Percentiles rank a stretch among this genome's conserved stretches.
These are phyloP conservation scores for Bruguiera hainesii DNA, from an alignment of 441 rosid species.

Conservation along the genomic window DNA sequence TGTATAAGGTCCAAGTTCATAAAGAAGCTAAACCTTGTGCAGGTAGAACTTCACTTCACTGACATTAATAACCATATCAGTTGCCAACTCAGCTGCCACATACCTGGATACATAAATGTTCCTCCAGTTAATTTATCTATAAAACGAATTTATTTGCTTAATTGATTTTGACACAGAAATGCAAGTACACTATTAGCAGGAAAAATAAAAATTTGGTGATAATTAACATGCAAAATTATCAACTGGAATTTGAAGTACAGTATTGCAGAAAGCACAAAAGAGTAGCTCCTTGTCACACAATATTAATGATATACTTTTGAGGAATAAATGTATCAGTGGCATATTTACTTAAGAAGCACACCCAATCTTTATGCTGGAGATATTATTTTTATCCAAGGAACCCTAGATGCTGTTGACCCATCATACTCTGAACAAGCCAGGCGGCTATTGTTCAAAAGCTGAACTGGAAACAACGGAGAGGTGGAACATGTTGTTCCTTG, in stretches of 20 bases:
- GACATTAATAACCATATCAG: slow-evolving; percentile 59
- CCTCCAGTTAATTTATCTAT: slow-evolving; percentile 7
- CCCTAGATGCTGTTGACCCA: no score
- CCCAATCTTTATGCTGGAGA: no score
- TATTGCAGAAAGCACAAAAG: background rate
- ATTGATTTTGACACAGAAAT: no score
- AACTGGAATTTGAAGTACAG: background rate
- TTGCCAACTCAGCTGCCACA: slow-evolving; percentile 66
- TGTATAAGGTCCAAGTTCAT: background rate
- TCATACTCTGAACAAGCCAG: no score
- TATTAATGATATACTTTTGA: no score
- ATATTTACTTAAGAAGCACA: no score
- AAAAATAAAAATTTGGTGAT: background rate
- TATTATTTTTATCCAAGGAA: no score
- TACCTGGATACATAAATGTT: slow-evolving; percentile 41
- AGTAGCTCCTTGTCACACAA: background rate
- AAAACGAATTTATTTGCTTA: background rate
- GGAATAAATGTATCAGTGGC: no score
- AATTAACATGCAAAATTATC: background rate
- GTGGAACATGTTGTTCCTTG: no score
- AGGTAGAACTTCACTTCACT: slow-evolving; percentile 76
- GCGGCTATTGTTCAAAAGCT: no score
- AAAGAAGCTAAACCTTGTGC: slow-evolving; percentile 64
- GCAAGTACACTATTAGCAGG: no score
- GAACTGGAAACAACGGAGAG: no score